Percentiles rank a stretch among this genome's conserved stretches.
Conservation (phyloP, 495 filamentous ascomycete genomes). For the Aspergillus asperescens region DNA sequence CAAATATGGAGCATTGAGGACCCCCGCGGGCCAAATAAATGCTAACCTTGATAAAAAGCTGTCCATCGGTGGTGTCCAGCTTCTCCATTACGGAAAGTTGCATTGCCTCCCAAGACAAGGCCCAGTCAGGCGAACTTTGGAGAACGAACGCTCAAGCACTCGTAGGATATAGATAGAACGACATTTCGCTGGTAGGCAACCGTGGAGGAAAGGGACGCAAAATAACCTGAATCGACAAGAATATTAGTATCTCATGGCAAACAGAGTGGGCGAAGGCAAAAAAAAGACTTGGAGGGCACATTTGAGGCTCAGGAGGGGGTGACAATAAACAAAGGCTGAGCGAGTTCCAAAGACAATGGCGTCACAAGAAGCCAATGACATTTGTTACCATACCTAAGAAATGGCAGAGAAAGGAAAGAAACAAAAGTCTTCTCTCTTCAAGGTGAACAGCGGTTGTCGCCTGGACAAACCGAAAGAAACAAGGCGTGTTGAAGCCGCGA, state of each 20-base stretch:
- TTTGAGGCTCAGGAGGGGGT: neutral
- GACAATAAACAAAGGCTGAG: slow-evolving; percentile 17
- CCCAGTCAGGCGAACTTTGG: slow-evolving; percentile 33
- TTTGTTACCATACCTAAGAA: slow-evolving; percentile 9
- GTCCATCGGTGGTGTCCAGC: slow-evolving; percentile 72
- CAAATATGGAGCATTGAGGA: neutral
- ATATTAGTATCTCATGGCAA: slow-evolving; percentile 2
- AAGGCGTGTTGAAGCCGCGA: slow-evolving; percentile 15
- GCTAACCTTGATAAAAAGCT: slow-evolving; percentile 78
- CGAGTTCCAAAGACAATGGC: slow-evolving; percentile 6
- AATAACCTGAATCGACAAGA: slow-evolving; percentile 7
- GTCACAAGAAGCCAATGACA: slow-evolving; percentile 13
- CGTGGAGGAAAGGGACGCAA: slow-evolving; percentile 13
- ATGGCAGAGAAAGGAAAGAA: neutral
- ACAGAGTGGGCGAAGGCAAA: neutral
- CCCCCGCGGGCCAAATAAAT: neutral
- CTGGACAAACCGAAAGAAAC: slow-evolving; percentile 24
- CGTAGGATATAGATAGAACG: slow-evolving; percentile 26
- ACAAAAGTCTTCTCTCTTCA: slow-evolving; percentile 3
- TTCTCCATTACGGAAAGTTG: slow-evolving; percentile 43
- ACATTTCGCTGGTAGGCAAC: slow-evolving; percentile 40
- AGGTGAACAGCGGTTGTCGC: slow-evolving; percentile 25
- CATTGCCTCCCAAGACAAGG: slow-evolving; percentile 23
- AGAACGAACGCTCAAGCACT: slow-evolving; percentile 35
- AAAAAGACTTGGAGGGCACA: neutral